These are phyloP conservation scores for Hypsizygus ulmarius DNA, from an alignment of 1,284 basidiomycete species.

Conservation along the genomic window DNA sequence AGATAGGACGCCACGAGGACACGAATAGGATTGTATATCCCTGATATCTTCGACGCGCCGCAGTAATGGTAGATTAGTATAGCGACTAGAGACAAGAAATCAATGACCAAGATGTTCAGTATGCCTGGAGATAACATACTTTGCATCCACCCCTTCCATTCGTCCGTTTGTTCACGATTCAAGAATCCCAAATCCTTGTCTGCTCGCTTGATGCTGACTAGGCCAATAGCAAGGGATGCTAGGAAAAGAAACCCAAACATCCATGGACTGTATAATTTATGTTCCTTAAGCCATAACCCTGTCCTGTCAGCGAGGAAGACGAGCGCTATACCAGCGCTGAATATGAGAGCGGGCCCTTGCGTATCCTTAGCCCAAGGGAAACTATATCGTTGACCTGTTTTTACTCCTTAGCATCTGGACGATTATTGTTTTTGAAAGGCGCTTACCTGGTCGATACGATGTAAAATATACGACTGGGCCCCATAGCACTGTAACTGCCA, in stretches of 20 bases:
- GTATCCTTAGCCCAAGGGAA: slow-evolving; percentile 13
- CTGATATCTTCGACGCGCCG: slow-evolving; percentile 82
- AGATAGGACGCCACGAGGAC: slow-evolving; percentile 87
- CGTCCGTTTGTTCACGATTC: slow-evolving; percentile 89
- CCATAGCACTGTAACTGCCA: slow-evolving; percentile 52
- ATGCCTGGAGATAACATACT: slow-evolving; percentile 43
- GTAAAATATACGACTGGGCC: slow-evolving; percentile 51
- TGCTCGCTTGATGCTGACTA: slow-evolving; percentile 63
- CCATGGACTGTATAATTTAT: slow-evolving; percentile 76
- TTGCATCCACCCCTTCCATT: slow-evolving; percentile 98
- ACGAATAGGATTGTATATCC: slow-evolving; percentile 87
- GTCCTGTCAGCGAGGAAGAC: slow-evolving; percentile 82
- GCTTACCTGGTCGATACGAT: slow-evolving; percentile 24
- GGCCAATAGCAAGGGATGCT: slow-evolving; percentile 54
- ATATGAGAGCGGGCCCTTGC: slow-evolving; percentile 44
- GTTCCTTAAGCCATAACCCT: slow-evolving; percentile 81
- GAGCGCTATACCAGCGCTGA: slow-evolving; percentile 64
- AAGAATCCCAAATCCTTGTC: slow-evolving; percentile 85
- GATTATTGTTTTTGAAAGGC: not conserved
- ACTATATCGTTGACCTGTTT: slow-evolving; percentile 10
- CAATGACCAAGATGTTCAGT: slow-evolving; percentile 3
- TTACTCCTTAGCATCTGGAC: not conserved
- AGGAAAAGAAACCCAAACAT: slow-evolving; percentile 62
- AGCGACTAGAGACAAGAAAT: slow-evolving; percentile 49
- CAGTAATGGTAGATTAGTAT: slow-evolving; percentile 90